Evolutionary conservation across 2,329 filamentous ascomycete species (phyloP), one percentile per base, ranked within the genome.

Genomic region (Chaetothyriales sp.): DNA sequence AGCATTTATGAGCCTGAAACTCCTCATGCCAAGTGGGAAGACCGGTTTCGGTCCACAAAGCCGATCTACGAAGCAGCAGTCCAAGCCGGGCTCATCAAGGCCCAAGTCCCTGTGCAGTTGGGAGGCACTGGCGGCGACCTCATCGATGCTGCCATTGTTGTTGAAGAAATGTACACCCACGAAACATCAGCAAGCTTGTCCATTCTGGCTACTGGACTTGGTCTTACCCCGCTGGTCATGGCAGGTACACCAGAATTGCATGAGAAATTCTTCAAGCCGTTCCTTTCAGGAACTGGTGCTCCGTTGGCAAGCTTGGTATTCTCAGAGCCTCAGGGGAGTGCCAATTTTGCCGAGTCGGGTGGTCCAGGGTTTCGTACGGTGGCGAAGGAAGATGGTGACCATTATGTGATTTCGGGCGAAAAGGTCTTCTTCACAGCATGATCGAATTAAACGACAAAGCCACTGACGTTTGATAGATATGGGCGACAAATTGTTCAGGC

Each of bases 401-500:
- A 73, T 44, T 78, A 73, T 71, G 60, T 78, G 2, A 57, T 79
- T 22, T 73, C 72, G 58, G 76, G 76, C 2, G 76, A 78, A 56
- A 77, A 79, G 70, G 69, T 18, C 18, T 37, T 18, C 4, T 48
- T 19, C n/a, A 33, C 43, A 44, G 19, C 29, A 37, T 7, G n/a
- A 9, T 49, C 15, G 29, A n/a, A 4, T 19, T 2, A 22, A 7
- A 18, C 29, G 2, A 37, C 29, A n/a, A n/a, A n/a, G n/a, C n/a
- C n/a, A n/a, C n/a, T n/a, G n/a, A n/a, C n/a, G n/a, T 10, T 2
- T 13, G 33, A 25, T 50, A 73, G 71, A 64, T 77, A 43, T 79
- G 76, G 76, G 73, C 76, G 9, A 77, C 75, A 1, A 79, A 77
- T 58, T 69, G 67, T 49, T 70, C 67, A 0, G 76, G 76, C 13